Conservation (phyloP, 1,284 basidiomycete species). For the Coriolopsis trogii region DNA sequence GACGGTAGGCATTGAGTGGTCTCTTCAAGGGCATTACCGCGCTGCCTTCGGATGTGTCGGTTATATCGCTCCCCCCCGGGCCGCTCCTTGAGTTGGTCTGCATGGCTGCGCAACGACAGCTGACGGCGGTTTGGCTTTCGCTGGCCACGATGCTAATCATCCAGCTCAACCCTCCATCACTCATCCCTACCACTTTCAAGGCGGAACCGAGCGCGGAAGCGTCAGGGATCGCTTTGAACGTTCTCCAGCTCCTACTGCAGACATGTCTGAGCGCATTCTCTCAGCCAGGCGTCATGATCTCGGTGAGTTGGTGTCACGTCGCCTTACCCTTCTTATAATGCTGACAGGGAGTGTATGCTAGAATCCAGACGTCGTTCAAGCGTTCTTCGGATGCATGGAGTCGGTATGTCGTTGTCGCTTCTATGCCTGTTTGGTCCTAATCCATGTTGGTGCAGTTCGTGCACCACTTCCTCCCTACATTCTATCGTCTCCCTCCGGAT, state of each 20-base stretch:
- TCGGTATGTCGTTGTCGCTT: slow-evolving; percentile 44
- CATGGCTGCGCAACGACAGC: slow-evolving; percentile 68
- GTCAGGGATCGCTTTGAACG: slow-evolving; percentile 50
- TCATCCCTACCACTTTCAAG: slow-evolving; percentile 46
- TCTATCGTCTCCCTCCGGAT: slow-evolving; percentile 70
- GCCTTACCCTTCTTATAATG: background rate
- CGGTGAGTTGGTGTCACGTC: slow-evolving; percentile 46
- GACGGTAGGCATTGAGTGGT: slow-evolving; percentile 68
- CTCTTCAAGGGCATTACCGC: slow-evolving; percentile 82
- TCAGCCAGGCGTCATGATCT: slow-evolving; percentile 67
- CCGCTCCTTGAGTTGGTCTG: slow-evolving; percentile 82
- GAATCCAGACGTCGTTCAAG: slow-evolving; percentile 90
- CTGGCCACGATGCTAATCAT: slow-evolving; percentile 78
- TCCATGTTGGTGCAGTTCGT: slow-evolving; percentile 51
- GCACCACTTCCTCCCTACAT: slow-evolving; percentile 70
- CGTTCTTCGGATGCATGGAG: slow-evolving; percentile 83
- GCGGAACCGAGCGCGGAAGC: slow-evolving; percentile 44
- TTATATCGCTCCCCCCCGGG: slow-evolving; percentile 78
- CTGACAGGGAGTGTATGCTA: slow-evolving; percentile 30
- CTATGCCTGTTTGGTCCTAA: background rate
- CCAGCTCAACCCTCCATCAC: slow-evolving; percentile 76
- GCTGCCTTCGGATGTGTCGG: slow-evolving; percentile 69
- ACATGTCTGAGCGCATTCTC: slow-evolving; percentile 61
- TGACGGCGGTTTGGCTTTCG: slow-evolving; percentile 84
- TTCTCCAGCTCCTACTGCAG: slow-evolving; percentile 62